Evolutionary conservation across 306 rosid species (phyloP), one percentile per base, ranked within the genome.

Genomic region (Rubus parviflorus): DNA sequence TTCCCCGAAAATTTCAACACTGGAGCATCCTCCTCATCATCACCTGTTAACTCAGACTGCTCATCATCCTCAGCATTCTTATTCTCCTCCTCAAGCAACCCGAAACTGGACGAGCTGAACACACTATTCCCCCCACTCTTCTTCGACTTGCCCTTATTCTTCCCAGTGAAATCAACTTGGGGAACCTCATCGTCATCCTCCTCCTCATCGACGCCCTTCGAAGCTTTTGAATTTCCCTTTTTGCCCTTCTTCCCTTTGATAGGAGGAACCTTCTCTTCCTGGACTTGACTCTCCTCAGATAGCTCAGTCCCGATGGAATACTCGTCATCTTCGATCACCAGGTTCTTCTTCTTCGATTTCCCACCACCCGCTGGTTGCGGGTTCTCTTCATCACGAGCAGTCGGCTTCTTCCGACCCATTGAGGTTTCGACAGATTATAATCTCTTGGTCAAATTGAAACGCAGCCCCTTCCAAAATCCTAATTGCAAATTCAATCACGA

Each of bases 331-430:
- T 92, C 97, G 14, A 95, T 87, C 42, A 84, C 49, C 35, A 80
- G 42, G 13, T 79, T 77, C 88, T 95, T 95, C 83, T 95, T 95
- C 87, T 91, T 92, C 3, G 88, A 90, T 79, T 95, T 92, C 9
- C 88, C 92, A 23, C 88, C 91, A 17, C 85, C 91, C 1, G 82
- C 81, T 5, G 85, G 61, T 1, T 17, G 81, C 74, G 73, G 81
- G 68, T 80, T 81, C 47, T 89, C 97, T 2, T 92, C 97, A 23
- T 95, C 96, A 22, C 88, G 89, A 10, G 72, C 81, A 12, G 86
- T 74, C 22, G 93, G 88, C 81, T 95, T 95, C 92, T 95, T 95
- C 70, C 84, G 86, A 13, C 97, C 99, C 99, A 95, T 74, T 11
- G 52, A 84, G 48, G 75, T 70, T 49, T 79, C 78, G 58, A 72